Base-by-base conservation (phyloP, 495 filamentous ascomycete genomes). In the Neurospora sp. region DNA sequence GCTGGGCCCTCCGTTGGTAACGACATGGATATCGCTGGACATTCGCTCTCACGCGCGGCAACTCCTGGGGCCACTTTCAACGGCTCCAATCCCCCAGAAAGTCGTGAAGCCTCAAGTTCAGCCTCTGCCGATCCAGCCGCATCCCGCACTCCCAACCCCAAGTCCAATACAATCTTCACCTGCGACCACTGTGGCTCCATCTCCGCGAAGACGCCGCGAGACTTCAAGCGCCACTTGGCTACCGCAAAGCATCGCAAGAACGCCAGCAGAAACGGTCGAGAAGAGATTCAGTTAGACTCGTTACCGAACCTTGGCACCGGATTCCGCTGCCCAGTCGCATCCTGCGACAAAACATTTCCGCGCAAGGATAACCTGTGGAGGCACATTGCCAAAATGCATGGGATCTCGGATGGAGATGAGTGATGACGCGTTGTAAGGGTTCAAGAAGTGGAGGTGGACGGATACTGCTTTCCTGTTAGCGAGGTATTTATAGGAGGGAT, bases 341-440 rank as follows among this genome's bases (percentile, higher is more conserved):
- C 23, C 2, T 66, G 54, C 6, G 2, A 10, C 31, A 31, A 66
- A 0, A 0, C 6, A 4, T 35, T 31, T 0, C 31, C 27, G 27
- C 54, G 54, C 54, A 66, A 66, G 54, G 54, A 66, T 35, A 66
- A 66, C 1, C 27, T 66, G 6, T 66, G 27, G 54, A 66, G 54
- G 54, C 54, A 66, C 14, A 66, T 66, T 37, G 54, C 6, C 27
- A 9, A 31, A 0, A 18, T 18, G 54, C 54, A 66, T 35, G 6
- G 14, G 6, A 35, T 66, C 3, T 62, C 23, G 6, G 14, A 35
- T 62, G 5, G 14, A 1, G 54, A 27, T 1, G 54, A 0, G 6
- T 62, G 27, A 62, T 42, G 40, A 41, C 1, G 40, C 5, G 5
- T 41, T 5, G 40, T 41, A 41, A 41, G 1, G 12, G 40, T 41